These are phyloP conservation scores for Diutina rugosa DNA, from an alignment of 1,139 yeast genomes.

Conservation along the genomic window DNA sequence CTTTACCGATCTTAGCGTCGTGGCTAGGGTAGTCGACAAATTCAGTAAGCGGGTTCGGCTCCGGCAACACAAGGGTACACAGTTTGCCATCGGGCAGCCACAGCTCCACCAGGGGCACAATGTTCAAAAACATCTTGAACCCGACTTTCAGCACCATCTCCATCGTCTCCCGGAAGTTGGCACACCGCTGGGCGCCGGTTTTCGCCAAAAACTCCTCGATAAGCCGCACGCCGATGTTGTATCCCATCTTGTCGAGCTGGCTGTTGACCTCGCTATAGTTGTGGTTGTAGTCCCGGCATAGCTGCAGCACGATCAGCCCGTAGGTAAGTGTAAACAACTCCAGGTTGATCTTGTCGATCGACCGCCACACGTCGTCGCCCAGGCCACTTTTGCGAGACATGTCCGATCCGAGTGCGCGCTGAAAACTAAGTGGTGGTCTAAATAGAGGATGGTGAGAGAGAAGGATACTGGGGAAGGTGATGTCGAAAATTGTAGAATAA, in stretches of 20 bases:
- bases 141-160: constrained; percentile 81
- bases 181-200: constrained; percentile 75
- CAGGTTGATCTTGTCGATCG: constrained; percentile 33
- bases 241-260: constrained; percentile 88
- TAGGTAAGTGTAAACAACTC: constrained; percentile 88
- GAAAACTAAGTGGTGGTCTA: background rate
- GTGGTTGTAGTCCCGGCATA: constrained; percentile 70
- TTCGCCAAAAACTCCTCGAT: constrained; percentile 90
- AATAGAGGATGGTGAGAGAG: too few relatives aligned
- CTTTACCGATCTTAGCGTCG: constrained; percentile 55
- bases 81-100: constrained; percentile 71
- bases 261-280: constrained; percentile 71
- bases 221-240: constrained; percentile 80
- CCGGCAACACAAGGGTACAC: constrained; percentile 51
- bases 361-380: constrained; percentile 1
- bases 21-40: constrained; percentile 80
- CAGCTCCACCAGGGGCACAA: constrained; percentile 61
- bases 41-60: constrained; percentile 86
- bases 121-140: constrained; percentile 77
- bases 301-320: constrained; percentile 90
- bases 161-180: constrained; percentile 71
- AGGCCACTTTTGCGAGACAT: background rate
- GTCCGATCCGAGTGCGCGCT: background rate
- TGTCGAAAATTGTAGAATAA: too few relatives aligned
- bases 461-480: too few relatives aligned